These are phyloP conservation scores for Aurifilum marmelostoma DNA, from an alignment of 2,329 filamentous ascomycete genomes.

Conservation along the genomic window DNA sequence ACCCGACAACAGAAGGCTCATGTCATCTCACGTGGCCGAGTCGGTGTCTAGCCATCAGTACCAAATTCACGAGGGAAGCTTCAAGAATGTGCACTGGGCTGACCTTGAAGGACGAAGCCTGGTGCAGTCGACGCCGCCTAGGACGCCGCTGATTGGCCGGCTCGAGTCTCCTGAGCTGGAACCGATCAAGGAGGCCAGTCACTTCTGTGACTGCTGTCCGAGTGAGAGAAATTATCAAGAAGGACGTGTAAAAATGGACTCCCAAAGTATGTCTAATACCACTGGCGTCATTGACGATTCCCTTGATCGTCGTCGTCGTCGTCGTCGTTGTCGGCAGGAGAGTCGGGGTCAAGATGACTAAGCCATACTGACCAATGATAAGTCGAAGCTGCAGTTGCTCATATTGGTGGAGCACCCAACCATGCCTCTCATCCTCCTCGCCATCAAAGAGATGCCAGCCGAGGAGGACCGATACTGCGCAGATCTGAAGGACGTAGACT, in stretches of 20 bases:
- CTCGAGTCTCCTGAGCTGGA: constrained; percentile 27
- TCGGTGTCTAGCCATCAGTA: neutral
- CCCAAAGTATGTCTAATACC: constrained; percentile 24
- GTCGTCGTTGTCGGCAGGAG: neutral
- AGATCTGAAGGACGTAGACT: neutral
- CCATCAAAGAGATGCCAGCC: neutral
- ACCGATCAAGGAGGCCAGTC: constrained; percentile 1
- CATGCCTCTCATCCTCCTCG: neutral
- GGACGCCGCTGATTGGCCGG: constrained; percentile 21
- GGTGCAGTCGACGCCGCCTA: constrained; percentile 13
- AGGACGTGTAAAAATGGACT: constrained; percentile 26
- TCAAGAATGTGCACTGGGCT: neutral
- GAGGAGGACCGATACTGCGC: neutral
- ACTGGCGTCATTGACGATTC: neutral
- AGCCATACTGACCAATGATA: constrained; percentile 27
- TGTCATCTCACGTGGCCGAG: neutral
- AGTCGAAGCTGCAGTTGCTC: constrained; percentile 27
- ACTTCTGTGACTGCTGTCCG: constrained; percentile 25
- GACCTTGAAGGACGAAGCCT: constrained; percentile 9
- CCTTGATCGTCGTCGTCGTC: neutral
- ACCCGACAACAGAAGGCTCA: neutral
- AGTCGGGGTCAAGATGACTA: constrained; percentile 22
- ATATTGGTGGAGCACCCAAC: constrained; percentile 22
- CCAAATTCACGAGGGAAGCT: neutral
- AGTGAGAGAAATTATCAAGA: constrained; percentile 15